phyloP scores from a whole-genome alignment of 164 flowering plant species.

The Hamamelis virginiana region DNA sequence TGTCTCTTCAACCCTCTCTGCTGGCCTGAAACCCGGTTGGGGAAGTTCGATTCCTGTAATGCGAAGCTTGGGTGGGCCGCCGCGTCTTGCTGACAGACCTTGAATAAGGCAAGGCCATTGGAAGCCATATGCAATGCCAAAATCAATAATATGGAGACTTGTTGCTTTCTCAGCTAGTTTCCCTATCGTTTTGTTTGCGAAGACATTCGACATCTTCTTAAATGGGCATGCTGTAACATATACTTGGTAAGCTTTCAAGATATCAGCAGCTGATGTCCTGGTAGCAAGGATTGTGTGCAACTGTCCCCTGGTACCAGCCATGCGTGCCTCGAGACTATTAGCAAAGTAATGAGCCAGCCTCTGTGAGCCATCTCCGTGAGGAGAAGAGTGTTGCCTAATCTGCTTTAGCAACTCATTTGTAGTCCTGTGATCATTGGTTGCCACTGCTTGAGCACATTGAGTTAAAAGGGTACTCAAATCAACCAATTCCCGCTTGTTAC shows the following conservation, averaged over 20 bases:
- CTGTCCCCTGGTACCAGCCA: background rate
- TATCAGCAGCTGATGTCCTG: background rate
- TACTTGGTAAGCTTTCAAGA: conserved; percentile 4
- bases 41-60: conserved; percentile 11
- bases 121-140: conserved; percentile 5
- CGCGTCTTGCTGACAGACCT: background rate
- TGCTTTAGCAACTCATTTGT: conserved; percentile 4
- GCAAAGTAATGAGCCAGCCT: conserved; percentile 8
- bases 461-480: background rate
- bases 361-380: conserved; percentile 4
- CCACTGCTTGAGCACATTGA: conserved; percentile 7
- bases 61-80: conserved; percentile 5
- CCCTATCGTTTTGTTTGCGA: background rate
- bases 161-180: background rate
- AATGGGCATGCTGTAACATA: background rate
- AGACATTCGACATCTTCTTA: background rate
- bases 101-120: conserved; percentile 12
- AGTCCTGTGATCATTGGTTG: background rate
- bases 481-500: no score
- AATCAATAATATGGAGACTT: conserved; percentile 3
- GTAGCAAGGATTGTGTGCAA: background rate
- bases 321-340: conserved; percentile 4
- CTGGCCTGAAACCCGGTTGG: conserved; percentile 5
- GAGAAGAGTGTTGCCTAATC: conserved; percentile 5
- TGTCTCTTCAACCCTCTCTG: conserved; percentile 1